Conservation (phyloP, 164 flowering plant genomes). For the Hamamelis virginiana region DNA sequence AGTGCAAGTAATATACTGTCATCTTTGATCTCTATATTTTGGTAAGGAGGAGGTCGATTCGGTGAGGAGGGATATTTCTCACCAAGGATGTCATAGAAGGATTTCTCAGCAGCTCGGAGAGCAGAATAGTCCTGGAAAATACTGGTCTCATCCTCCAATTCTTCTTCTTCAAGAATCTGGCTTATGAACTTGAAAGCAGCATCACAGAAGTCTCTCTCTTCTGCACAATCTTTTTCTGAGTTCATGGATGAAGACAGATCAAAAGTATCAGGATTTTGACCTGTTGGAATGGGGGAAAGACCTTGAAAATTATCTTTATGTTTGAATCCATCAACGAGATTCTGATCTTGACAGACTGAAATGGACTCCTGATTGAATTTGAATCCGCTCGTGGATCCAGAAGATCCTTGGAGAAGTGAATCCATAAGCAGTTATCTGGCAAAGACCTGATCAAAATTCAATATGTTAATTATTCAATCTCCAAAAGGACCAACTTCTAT, state of each 20-base stretch:
- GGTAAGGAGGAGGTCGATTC: neutral
- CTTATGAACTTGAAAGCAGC: slow-evolving; percentile 15
- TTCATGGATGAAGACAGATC: neutral
- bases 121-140: slow-evolving; percentile 16
- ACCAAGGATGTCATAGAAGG: slow-evolving; percentile 20
- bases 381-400: no score
- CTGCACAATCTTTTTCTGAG: neutral
- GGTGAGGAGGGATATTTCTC: neutral
- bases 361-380: no score
- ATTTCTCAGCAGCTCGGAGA: slow-evolving; percentile 22
- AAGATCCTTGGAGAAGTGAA: no score
- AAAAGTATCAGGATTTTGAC: no score
- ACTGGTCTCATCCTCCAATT: slow-evolving; percentile 15
- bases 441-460: no score
- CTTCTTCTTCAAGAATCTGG: slow-evolving; percentile 27
- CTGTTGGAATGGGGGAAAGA: no score
- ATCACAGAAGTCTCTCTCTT: slow-evolving; percentile 2
- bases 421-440: no score
- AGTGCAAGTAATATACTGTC: neutral
- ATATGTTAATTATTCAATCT: no score
- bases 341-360: no score
- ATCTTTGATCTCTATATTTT: neutral
- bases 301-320: no score
- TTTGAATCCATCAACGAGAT: no score
- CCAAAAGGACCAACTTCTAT: no score